A percentile compares a stretch with the other conserved stretches of the same genome.
These are phyloP conservation scores for Colletotrichum agaves DNA, from an alignment of 2,329 filamentous ascomycete species.

Conservation along the genomic window DNA sequence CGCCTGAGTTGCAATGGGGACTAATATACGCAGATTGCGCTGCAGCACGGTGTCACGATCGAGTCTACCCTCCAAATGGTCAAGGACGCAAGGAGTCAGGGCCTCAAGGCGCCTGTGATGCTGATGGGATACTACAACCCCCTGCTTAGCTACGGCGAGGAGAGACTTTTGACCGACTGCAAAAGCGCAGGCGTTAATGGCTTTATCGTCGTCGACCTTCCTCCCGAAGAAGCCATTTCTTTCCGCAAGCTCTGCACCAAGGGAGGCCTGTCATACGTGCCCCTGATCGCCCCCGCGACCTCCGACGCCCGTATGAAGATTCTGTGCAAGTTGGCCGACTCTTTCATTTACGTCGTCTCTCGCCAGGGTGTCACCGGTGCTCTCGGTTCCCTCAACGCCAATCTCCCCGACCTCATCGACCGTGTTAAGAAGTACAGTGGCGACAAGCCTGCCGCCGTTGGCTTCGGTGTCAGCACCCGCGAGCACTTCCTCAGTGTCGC, in stretches of 20 bases:
- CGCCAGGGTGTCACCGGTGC: constrained; percentile 97
- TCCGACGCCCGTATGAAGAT: constrained; percentile 94
- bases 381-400: constrained; percentile 81
- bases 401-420: constrained; percentile 82
- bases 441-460: constrained; percentile 89
- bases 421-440: constrained; percentile 94
- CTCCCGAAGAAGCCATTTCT: constrained; percentile 92
- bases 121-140: constrained; percentile 99
- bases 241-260: constrained; percentile 87
- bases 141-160: constrained; percentile 92
- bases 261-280: constrained; percentile 90
- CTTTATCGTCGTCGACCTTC: constrained; percentile 96
- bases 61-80: constrained; percentile 84
- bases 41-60: constrained; percentile 89
- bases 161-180: constrained; percentile 85
- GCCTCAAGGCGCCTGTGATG: constrained; percentile 84
- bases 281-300: constrained; percentile 94
- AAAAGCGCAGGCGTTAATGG: constrained; percentile 89
- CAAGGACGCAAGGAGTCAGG: constrained; percentile 78
- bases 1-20: constrained; percentile 2
- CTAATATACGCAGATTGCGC: constrained; percentile 63
- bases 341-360: constrained; percentile 98
- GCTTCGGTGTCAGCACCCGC: constrained; percentile 94
- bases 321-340: constrained; percentile 95
- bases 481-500: constrained; percentile 93